A percentile compares a stretch with the other conserved stretches of the same genome.
Conservation (phyloP, 106 monocot genomes). For the Dendrobium huoshanense region DNA sequence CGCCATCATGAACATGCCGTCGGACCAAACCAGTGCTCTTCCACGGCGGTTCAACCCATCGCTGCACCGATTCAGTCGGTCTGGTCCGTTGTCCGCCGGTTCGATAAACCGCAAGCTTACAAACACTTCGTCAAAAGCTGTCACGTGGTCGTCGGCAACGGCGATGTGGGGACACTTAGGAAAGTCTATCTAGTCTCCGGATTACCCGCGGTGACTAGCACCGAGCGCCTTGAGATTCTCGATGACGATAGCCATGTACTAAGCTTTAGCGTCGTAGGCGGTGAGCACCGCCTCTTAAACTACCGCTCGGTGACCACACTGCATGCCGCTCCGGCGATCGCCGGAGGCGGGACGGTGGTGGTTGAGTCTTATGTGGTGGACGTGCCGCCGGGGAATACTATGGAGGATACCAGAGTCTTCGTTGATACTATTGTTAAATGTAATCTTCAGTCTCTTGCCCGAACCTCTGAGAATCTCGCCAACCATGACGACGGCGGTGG, state of each 20-base stretch:
- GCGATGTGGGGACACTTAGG: constrained; percentile 49
- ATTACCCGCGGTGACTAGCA: constrained; percentile 50
- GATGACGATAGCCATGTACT: constrained; percentile 61
- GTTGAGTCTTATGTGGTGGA: constrained; percentile 69
- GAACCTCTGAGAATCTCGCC: constrained; percentile 21
- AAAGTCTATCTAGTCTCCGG: constrained; percentile 53
- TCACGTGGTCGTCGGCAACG: constrained; percentile 31
- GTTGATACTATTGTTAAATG: constrained; percentile 63
- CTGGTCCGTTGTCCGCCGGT: constrained; percentile 62
- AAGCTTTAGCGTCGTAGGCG: constrained; percentile 61
- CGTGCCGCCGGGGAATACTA: constrained; percentile 53
- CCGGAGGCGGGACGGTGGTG: constrained; percentile 19
- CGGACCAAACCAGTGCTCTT: constrained; percentile 39
- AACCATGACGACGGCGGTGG: not conserved
- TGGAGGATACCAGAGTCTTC: constrained; percentile 50
- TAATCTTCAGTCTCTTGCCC: constrained; percentile 56
- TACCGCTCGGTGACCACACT: constrained; percentile 62
- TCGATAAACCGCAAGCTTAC: constrained; percentile 63
- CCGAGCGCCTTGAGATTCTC: constrained; percentile 58
- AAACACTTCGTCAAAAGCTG: constrained; percentile 67
- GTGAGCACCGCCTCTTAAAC: constrained; percentile 53
- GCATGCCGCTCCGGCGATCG: constrained; percentile 16
- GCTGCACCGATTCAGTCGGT: constrained; percentile 38
- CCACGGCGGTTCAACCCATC: constrained; percentile 36
- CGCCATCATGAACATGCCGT: constrained; percentile 38